Percentiles rank a stretch among this genome's conserved stretches.
phyloP scores from a whole-genome alignment of 768 basidiomycete genomes.

The Panaeolus papilionaceus region DNA sequence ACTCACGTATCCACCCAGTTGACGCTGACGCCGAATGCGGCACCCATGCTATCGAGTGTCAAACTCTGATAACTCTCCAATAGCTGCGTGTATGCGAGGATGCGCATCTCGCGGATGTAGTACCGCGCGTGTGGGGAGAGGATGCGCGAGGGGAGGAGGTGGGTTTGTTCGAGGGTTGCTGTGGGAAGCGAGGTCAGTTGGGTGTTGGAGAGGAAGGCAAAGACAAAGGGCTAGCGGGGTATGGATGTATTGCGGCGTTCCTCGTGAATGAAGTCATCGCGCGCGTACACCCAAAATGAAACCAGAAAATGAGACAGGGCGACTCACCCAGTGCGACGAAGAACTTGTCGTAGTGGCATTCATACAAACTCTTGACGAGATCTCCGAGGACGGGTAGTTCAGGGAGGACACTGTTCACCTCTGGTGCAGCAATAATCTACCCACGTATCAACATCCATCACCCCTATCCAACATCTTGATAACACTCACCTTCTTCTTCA shows the following conservation, averaged over 20 bases:
- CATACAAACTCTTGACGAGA: constrained; percentile 86
- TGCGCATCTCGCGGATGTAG: constrained; percentile 96
- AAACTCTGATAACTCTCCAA: constrained; percentile 91
- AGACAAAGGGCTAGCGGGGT: too few species aligned
- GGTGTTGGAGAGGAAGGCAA: too few species aligned
- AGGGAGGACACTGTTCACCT: constrained; percentile 85
- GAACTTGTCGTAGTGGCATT: constrained; percentile 94
- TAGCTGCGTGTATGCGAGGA: constrained; percentile 89
- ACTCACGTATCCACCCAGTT: constrained; percentile 88
- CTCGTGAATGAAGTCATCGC: too few species aligned
- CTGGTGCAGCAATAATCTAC: constrained; percentile 85
- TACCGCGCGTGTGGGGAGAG: constrained; percentile 86
- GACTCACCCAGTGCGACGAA: constrained; percentile 83
- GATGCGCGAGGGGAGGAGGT: constrained; percentile 87
- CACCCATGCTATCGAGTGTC: constrained; percentile 84
- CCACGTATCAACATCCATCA: background rate
- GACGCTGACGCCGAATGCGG: constrained; percentile 88
- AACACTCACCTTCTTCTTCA: constrained; percentile 84
- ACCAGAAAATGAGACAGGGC: background rate
- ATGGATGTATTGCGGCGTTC: too few species aligned
- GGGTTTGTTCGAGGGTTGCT: constrained; percentile 90
- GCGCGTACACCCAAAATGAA: too few species aligned
- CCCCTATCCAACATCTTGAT: background rate
- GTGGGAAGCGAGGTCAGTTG: background rate
- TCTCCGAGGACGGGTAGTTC: constrained; percentile 84